A percentile compares a stretch with the other conserved stretches of the same genome.
Evolutionary conservation across 495 filamentous ascomycete genomes (phyloP).

Genomic region (Apodospora peruviana): DNA sequence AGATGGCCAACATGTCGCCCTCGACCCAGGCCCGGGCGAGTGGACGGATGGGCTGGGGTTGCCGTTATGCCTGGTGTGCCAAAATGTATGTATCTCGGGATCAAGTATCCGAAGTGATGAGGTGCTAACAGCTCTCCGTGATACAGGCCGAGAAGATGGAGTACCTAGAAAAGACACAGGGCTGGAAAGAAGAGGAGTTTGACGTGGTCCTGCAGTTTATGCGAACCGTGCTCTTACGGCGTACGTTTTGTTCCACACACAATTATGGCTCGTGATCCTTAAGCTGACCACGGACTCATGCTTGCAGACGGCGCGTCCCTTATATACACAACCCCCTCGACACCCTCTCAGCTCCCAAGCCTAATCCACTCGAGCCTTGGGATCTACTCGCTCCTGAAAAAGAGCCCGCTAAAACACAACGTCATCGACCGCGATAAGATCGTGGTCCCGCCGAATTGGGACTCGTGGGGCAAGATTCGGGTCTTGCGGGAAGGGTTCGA

Average conservation of each 20-base stretch:
- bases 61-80: conserved; percentile 87
- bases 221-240: conserved; percentile 78
- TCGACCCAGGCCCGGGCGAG: conserved; percentile 84
- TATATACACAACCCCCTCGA: conserved; percentile 81
- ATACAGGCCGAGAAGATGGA: conserved; percentile 82
- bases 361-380: conserved; percentile 83
- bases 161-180: conserved; percentile 73
- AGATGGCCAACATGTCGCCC: conserved; percentile 57
- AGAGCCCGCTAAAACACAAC: conserved; percentile 83
- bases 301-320: conserved; percentile 76
- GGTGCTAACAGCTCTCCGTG: background rate
- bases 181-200: conserved; percentile 92
- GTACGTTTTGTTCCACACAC: conserved; percentile 42
- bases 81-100: conserved; percentile 60
- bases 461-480: conserved; percentile 96
- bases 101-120: background rate
- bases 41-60: conserved; percentile 90
- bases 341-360: conserved; percentile 70
- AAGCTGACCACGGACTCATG: conserved; percentile 10
- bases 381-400: conserved; percentile 81
- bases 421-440: conserved; percentile 95
- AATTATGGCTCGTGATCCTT: background rate
- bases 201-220: conserved; percentile 87
- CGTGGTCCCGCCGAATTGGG: conserved; percentile 92
- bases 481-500: conserved; percentile 92